Conservation (phyloP, 768 basidiomycete genomes). For the Porphyrellus cyaneotinctus region DNA sequence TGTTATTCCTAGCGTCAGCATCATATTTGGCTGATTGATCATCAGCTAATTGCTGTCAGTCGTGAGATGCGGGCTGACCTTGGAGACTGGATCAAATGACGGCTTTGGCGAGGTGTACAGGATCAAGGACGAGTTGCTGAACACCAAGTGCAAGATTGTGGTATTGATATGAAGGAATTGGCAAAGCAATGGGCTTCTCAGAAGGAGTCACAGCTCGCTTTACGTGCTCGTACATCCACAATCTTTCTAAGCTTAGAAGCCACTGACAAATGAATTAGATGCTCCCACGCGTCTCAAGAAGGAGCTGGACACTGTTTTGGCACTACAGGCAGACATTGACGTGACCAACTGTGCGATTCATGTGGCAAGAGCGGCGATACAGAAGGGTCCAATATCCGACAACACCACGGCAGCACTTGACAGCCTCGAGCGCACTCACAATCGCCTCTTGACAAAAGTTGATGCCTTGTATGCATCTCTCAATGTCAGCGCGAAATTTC, state of each 20-base stretch:
- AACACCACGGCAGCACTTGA: not conserved
- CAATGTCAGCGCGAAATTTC: not conserved
- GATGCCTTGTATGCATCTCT: not conserved
- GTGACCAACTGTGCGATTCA: not conserved
- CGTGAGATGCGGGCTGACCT: not conserved
- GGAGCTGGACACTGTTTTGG: not conserved
- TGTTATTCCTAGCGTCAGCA: constrained; percentile 13
- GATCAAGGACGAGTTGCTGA: constrained; percentile 13
- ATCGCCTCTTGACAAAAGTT: too few species aligned
- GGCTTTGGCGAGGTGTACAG: constrained; percentile 14
- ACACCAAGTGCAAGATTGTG: constrained; percentile 3
- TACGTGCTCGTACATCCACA: not conserved
- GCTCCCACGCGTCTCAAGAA: not conserved
- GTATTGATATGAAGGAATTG: constrained; percentile 22
- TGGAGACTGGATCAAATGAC: constrained; percentile 31
- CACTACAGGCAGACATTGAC: not conserved
- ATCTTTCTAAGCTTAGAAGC: not conserved
- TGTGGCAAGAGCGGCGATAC: not conserved
- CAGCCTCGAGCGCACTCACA: not conserved
- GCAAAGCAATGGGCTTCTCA: constrained; percentile 29
- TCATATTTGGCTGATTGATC: constrained; percentile 35
- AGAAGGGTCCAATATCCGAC: not conserved
- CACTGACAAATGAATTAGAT: not conserved
- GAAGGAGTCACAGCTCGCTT: not conserved
- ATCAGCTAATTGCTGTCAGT: constrained; percentile 19